Evolutionary conservation across 192 early-diverging fungal genomes (phyloP).

Genomic region (Hyaloraphidium curvatum): DNA sequence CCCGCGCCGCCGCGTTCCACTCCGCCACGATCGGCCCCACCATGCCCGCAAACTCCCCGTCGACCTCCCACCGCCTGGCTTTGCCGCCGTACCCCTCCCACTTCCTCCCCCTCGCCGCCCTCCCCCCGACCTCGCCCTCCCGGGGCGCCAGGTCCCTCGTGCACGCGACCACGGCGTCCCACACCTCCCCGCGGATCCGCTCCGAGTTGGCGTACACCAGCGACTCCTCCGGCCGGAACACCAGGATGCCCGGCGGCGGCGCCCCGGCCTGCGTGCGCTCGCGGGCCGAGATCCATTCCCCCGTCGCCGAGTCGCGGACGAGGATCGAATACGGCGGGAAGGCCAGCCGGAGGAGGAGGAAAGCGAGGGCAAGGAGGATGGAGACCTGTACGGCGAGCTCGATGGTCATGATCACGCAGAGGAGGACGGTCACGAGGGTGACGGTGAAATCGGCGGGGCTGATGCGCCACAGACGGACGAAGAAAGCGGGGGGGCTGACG

Average conservation of each 20-base stretch:
- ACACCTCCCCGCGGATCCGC: slow-evolving; percentile 22
- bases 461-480: slow-evolving; percentile 42
- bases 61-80: too few relatives aligned
- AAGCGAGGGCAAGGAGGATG: slow-evolving; percentile 43
- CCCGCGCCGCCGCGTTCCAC: too few relatives aligned
- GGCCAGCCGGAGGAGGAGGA: slow-evolving; percentile 65
- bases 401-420: slow-evolving; percentile 44
- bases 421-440: slow-evolving; percentile 26
- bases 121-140: too few relatives aligned
- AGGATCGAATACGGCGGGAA: slow-evolving; percentile 40
- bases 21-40: too few relatives aligned
- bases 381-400: slow-evolving; percentile 67
- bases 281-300: too few relatives aligned
- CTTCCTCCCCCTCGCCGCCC: too few relatives aligned
- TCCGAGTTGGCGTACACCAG: slow-evolving; percentile 48
- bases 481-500: slow-evolving; percentile 35
- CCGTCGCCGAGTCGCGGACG: slow-evolving; percentile 1
- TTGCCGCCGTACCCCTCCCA: too few relatives aligned
- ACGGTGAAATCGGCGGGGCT: slow-evolving; percentile 29
- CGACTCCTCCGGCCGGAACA: slow-evolving; percentile 42
- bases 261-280: too few relatives aligned
- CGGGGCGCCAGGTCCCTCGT: slow-evolving; percentile 12
- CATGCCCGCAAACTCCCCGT: too few relatives aligned
- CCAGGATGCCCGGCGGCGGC: slow-evolving; percentile 47
- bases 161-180: slow-evolving; percentile 11